Evolutionary conservation across 768 basidiomycete genomes (phyloP).

Genomic region (Xerocomellus amylosporus): DNA sequence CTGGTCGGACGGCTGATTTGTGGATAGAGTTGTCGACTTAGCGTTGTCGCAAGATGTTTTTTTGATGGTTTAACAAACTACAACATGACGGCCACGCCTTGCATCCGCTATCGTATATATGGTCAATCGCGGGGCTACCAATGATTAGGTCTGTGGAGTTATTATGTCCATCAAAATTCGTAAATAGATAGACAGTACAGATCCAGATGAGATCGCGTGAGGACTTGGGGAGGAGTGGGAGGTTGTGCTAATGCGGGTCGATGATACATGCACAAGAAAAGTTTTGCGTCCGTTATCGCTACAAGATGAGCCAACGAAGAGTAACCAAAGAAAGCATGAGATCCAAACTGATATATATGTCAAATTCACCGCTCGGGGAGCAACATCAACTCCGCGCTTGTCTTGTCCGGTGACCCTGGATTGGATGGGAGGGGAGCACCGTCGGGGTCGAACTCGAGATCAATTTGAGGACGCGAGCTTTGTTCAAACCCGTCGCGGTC

Average conservation of each 20-base stretch:
- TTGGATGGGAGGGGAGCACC: conserved; percentile 38
- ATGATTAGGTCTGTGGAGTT: background rate
- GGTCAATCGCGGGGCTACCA: background rate
- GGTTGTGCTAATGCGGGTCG: conserved; percentile 12
- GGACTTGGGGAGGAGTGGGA: background rate
- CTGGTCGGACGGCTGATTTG: background rate
- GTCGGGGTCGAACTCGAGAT: conserved; percentile 41
- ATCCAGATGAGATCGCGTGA: conserved; percentile 17
- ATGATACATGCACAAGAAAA: conserved; percentile 17
- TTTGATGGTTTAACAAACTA: no score
- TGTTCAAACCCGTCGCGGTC: conserved; percentile 23
- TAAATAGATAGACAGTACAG: conserved; percentile 10
- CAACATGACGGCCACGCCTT: no score
- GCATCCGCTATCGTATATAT: background rate
- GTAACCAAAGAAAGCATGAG: background rate
- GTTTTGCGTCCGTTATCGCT: conserved; percentile 20
- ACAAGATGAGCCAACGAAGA: conserved; percentile 11
- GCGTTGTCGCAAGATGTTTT: no score
- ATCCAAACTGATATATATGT: background rate
- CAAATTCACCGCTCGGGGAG: conserved; percentile 43
- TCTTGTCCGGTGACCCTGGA: conserved; percentile 46
- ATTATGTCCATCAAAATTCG: conserved; percentile 3
- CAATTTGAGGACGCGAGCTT: conserved; percentile 11
- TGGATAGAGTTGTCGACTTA: no score
- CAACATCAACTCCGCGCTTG: conserved; percentile 36